Evolutionary conservation across 192 early-diverging fungal species (phyloP).

Genomic region (Coemansia sp.): DNA sequence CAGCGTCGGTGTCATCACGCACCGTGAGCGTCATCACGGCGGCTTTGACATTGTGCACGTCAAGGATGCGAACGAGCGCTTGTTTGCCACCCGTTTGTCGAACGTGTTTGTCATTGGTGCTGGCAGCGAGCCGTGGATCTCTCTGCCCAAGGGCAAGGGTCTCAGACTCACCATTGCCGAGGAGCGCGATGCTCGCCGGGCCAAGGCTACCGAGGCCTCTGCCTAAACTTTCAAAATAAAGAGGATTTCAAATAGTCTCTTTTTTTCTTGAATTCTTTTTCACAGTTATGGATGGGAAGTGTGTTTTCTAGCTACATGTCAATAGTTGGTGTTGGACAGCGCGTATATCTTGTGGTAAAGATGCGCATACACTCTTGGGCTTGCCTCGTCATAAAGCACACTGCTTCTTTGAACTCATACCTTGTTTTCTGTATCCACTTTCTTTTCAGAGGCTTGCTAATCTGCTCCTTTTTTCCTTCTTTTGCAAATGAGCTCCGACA

Average conservation of each 20-base stretch:
- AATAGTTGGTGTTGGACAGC: too few relatives aligned
- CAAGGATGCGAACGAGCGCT: conserved; percentile 93
- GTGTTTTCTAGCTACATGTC: too few relatives aligned
- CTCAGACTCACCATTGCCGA: conserved; percentile 98
- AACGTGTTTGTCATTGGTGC: conserved; percentile 90
- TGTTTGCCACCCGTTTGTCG: conserved; percentile 95
- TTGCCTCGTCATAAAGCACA: too few relatives aligned
- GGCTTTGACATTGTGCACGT: conserved; percentile 99
- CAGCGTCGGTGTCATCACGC: conserved; percentile 93
- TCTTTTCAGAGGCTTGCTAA: conserved; percentile 1
- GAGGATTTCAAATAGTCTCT: neutral
- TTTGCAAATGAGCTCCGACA: conserved; percentile 46
- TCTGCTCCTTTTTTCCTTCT: neutral
- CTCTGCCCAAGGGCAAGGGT: conserved; percentile 98
- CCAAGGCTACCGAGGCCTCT: conserved; percentile 57
- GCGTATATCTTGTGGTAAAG: too few relatives aligned
- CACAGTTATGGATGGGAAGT: neutral
- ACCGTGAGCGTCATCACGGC: conserved; percentile 95
- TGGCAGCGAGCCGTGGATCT: conserved; percentile 92
- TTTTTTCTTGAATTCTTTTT: neutral
- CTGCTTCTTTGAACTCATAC: too few relatives aligned
- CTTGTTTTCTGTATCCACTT: too few relatives aligned
- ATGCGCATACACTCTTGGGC: too few relatives aligned
- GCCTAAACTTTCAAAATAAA: conserved; percentile 31
- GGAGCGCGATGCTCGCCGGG: conserved; percentile 94